Percentiles rank a stretch among this genome's conserved stretches.
Conservation (phyloP, 2,329 filamentous ascomycete species). For the Karstenula rhodostoma region DNA sequence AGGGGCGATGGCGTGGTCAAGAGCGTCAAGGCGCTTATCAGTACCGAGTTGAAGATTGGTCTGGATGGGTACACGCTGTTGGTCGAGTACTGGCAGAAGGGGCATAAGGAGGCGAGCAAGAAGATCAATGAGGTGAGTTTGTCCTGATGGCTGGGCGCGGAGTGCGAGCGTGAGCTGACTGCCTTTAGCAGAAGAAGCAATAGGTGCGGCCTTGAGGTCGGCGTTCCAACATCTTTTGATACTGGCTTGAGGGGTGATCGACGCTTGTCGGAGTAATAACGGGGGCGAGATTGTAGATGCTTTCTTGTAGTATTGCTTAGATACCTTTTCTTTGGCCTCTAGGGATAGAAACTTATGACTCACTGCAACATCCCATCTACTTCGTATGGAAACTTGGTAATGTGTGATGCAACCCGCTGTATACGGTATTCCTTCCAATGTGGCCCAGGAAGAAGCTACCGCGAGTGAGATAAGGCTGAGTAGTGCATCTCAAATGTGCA, state of each 20-base stretch:
- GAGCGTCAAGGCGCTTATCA: conserved; percentile 46
- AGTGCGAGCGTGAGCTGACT: background rate
- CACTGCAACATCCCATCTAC: background rate
- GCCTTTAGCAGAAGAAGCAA: conserved; percentile 4
- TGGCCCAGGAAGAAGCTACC: background rate
- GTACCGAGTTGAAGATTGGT: conserved; percentile 51
- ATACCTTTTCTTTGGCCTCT: conserved; percentile 18
- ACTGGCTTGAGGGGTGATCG: background rate
- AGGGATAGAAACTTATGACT: conserved; percentile 8
- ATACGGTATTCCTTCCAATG: background rate
- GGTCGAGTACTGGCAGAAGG: conserved; percentile 42
- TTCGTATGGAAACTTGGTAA: background rate
- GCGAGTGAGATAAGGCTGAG: background rate
- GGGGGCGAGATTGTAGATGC: conserved; percentile 4
- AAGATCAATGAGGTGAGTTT: conserved; percentile 43
- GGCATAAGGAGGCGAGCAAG: conserved; percentile 43
- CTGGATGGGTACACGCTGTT: conserved; percentile 44
- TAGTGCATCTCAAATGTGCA: background rate
- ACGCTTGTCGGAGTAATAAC: background rate
- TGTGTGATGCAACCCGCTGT: background rate
- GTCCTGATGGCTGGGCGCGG: background rate
- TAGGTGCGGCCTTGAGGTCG: background rate
- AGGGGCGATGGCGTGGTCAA: conserved; percentile 45
- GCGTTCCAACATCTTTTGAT: background rate
- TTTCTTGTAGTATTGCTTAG: conserved; percentile 16